Base-by-base conservation (phyloP, 768 basidiomycete genomes). In the Amanita rubescens region DNA sequence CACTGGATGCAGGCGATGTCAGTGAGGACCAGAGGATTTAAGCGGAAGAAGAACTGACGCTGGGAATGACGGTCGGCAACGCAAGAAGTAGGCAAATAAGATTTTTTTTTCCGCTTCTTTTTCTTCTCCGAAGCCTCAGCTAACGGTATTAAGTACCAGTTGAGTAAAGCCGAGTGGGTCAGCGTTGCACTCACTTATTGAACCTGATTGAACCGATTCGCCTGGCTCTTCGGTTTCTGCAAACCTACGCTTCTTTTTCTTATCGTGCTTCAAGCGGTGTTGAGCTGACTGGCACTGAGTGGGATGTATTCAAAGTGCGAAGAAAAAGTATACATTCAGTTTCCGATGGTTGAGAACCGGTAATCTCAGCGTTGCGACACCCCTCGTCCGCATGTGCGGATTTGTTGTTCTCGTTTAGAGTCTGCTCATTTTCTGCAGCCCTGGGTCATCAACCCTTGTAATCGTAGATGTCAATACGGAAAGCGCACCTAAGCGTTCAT, bases 21-120 rank as follows among this genome's bases (percentile, higher is more conserved):
- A 45, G 20, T 37, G 35, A 27, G 14, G 22, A 33, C n/a, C 3
- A 45, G 34, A 4, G 39, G 24, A 17, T 32, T 27, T 10, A 39
- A 14, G 42, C 22, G 17, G 5, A 48, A 25, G 37, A 45, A 20
- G n/a, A 22, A 48, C 54, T 49, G 37, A 55, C 48, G 24, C 12
- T 46, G 51, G n/a, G 52, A 11, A 17, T 33, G 15, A 20, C 20
- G 5, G 12, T 27, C 34, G 22, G 3, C 22, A 34, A 32, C 19
- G 7, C 38, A 14, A 5, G 34, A 37, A 19, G 8, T n/a, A n/a
- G 38, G 32, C 19, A 24, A 10, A 54, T 45, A 57, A 17, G 45
- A 30, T 25, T 55, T 51, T 6, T 54, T 56, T 48, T 65, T 58
- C 4, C 55, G 53, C 52, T 60, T 63, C 49, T 59, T 61, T 41